Evolutionary conservation across 208 protist species (phyloP).

Genomic region (Leishmania arabica): DNA sequence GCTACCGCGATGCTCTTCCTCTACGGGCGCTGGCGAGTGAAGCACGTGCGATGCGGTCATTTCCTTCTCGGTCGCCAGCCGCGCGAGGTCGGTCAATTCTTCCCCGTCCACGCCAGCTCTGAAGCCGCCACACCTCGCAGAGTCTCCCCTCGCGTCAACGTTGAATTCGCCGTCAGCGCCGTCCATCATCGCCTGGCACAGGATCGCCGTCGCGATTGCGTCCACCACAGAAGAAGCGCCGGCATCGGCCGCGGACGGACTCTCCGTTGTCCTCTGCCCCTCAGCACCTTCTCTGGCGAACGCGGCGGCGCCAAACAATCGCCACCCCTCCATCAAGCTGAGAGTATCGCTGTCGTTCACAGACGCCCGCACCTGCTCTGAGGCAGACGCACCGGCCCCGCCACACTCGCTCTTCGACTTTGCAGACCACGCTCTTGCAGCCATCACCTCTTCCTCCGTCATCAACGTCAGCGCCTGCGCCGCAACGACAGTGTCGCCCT

Average conservation of each 20-base stretch:
- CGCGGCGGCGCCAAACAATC: background rate
- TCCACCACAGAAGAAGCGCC: constrained; percentile 2
- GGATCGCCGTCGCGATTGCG: constrained; percentile 17
- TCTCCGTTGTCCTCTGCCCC: background rate
- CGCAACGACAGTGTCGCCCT: background rate
- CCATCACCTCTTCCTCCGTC: background rate
- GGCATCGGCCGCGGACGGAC: background rate
- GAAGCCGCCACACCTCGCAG: background rate
- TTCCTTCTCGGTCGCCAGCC: background rate
- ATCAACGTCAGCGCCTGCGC: background rate
- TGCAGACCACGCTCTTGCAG: too few species aligned
- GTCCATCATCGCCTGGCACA: constrained; percentile 19
- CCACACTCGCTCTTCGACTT: background rate
- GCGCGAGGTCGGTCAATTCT: background rate
- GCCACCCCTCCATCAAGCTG: background rate
- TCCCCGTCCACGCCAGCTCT: background rate
- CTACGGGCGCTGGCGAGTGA: background rate
- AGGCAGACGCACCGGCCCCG: constrained; percentile 2
- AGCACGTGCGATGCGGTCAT: background rate
- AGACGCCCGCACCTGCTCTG: constrained; percentile 10
- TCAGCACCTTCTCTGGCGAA: background rate
- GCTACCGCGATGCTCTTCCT: background rate
- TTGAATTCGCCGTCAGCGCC: background rate
- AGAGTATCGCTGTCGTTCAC: constrained; percentile 3
- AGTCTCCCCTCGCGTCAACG: background rate